phyloP scores from a whole-genome alignment of 345 rosid genomes.

The Triadica sebifera region DNA sequence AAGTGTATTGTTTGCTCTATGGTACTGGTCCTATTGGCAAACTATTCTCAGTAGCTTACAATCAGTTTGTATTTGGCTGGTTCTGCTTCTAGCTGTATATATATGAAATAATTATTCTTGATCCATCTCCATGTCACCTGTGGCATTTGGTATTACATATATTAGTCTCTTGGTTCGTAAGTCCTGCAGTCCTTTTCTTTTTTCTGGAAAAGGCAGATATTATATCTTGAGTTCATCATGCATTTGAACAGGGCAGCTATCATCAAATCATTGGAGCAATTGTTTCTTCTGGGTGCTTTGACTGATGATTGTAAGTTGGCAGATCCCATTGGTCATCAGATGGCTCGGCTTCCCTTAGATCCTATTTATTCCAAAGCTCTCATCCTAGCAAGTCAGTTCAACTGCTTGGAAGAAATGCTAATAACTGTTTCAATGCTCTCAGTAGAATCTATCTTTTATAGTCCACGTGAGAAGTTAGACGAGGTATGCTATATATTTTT shows the following conservation, averaged over 20 bases:
- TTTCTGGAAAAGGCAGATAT: background rate
- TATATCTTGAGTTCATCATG: conserved; percentile 11
- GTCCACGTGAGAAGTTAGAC: conserved; percentile 71
- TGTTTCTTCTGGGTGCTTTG: conserved; percentile 79
- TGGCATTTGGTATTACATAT: background rate
- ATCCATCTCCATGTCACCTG: background rate
- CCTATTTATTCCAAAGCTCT: conserved; percentile 89
- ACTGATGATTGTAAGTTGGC: conserved; percentile 81
- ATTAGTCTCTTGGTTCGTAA: background rate
- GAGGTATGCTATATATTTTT: conserved; percentile 45
- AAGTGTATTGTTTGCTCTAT: too few relatives aligned
- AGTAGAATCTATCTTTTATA: conserved; percentile 79
- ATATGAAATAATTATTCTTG: background rate
- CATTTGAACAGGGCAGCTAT: conserved; percentile 66
- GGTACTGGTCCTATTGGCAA: too few relatives aligned
- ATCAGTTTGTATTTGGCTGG: background rate
- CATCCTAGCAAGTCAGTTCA: conserved; percentile 69
- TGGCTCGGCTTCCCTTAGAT: conserved; percentile 90
- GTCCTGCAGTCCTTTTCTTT: background rate
- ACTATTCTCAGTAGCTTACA: background rate
- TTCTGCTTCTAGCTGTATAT: background rate
- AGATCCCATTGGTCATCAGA: conserved; percentile 76
- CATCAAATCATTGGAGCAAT: conserved; percentile 73
- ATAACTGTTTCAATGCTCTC: conserved; percentile 91
- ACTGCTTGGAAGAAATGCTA: conserved; percentile 91